A percentile compares a stretch with the other conserved stretches of the same genome.
phyloP scores from a whole-genome alignment of 495 filamentous ascomycete species.

The Penicillium coffeae region DNA sequence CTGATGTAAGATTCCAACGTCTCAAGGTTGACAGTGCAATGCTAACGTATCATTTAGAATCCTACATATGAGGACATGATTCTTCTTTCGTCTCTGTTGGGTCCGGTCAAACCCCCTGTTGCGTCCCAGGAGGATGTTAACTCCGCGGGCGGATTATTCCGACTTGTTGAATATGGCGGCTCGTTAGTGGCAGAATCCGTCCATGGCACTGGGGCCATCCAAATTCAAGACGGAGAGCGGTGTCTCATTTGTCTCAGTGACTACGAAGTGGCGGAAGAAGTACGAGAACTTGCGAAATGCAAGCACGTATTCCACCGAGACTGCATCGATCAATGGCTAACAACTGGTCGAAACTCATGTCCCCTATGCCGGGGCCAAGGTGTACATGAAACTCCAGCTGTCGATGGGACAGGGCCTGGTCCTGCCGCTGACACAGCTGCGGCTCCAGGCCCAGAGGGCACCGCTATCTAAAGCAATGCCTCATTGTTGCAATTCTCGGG shows the following conservation, averaged over 20 bases:
- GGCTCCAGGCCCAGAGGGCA: slow-evolving; percentile 16
- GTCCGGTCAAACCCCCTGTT: slow-evolving; percentile 71
- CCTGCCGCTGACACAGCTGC: slow-evolving; percentile 9
- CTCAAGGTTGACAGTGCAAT: slow-evolving; percentile 6
- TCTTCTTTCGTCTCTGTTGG: slow-evolving; percentile 65
- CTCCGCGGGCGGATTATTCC: slow-evolving; percentile 58
- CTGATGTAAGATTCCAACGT: slow-evolving; percentile 52
- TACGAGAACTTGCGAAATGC: slow-evolving; percentile 62
- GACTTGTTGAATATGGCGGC: slow-evolving; percentile 43
- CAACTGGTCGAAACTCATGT: slow-evolving; percentile 75
- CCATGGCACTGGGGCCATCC: slow-evolving; percentile 44
- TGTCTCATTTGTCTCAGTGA: slow-evolving; percentile 72
- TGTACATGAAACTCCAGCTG: slow-evolving; percentile 42
- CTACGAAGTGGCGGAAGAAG: slow-evolving; percentile 62
- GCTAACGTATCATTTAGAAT: slow-evolving; percentile 38
- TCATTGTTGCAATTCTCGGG: neutral
- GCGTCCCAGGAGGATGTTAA: slow-evolving; percentile 64
- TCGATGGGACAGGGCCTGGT: slow-evolving; percentile 7
- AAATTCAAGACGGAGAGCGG: slow-evolving; percentile 55
- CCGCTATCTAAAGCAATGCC: slow-evolving; percentile 16
- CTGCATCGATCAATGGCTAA: slow-evolving; percentile 81
- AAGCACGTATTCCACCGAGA: slow-evolving; percentile 68
- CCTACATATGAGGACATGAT: slow-evolving; percentile 81
- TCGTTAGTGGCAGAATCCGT: slow-evolving; percentile 48
- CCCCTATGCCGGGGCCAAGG: slow-evolving; percentile 71